Evolutionary conservation across 2,329 filamentous ascomycete species (phyloP).

Genomic region (Botryotinia narcissicola): DNA sequence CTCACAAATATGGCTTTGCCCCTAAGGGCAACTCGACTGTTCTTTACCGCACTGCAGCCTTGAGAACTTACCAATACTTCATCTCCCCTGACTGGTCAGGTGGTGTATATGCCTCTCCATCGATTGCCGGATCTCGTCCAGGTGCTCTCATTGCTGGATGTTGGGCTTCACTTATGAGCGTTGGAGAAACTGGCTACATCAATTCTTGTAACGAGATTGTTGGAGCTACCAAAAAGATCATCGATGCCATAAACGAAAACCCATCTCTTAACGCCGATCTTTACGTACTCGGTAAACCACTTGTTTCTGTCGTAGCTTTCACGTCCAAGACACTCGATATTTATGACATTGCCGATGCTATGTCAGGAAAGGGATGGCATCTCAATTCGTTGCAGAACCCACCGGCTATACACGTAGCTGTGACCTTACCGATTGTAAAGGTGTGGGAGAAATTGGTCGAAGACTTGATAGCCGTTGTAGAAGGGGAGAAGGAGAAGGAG

Average conservation of each 20-base stretch:
- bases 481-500: slow-evolving; percentile 79
- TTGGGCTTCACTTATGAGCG: slow-evolving; percentile 87
- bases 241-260: slow-evolving; percentile 67
- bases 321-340: slow-evolving; percentile 79
- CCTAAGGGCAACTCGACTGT: slow-evolving; percentile 96
- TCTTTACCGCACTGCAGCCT: slow-evolving; percentile 76
- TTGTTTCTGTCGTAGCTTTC: slow-evolving; percentile 90
- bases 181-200: slow-evolving; percentile 86
- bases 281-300: slow-evolving; percentile 75
- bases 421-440: slow-evolving; percentile 81
- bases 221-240: slow-evolving; percentile 79
- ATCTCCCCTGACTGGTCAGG: slow-evolving; percentile 93
- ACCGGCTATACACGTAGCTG: slow-evolving; percentile 88
- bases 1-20: slow-evolving; percentile 98
- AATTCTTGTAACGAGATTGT: slow-evolving; percentile 86
- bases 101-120: slow-evolving; percentile 91
- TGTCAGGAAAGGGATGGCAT: slow-evolving; percentile 87
- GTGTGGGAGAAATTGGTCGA: slow-evolving; percentile 75
- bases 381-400: slow-evolving; percentile 91
- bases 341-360: slow-evolving; percentile 90
- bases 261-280: slow-evolving; percentile 70
- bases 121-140: slow-evolving; percentile 85
- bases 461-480: slow-evolving; percentile 66
- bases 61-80: slow-evolving; percentile 93
- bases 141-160: slow-evolving; percentile 93